A percentile compares a stretch with the other conserved stretches of the same genome.
Evolutionary conservation across 805 yeast genomes (phyloP).

Genomic region (Peterozyma toletana): DNA sequence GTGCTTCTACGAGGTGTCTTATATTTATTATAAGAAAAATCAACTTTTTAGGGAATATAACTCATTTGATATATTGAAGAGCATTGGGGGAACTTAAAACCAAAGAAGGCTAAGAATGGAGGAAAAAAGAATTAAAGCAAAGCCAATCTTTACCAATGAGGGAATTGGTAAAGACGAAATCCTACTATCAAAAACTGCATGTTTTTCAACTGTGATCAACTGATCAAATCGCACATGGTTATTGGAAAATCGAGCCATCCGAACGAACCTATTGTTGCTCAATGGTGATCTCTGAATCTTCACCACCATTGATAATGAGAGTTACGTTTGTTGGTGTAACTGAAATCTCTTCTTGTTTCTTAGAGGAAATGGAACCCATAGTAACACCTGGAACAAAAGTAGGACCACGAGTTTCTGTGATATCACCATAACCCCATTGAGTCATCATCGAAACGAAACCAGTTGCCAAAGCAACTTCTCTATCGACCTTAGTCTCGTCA

Average conservation of each 20-base stretch:
- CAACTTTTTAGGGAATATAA: no score
- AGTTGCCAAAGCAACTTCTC: conserved; percentile 50
- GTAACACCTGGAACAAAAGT: conserved; percentile 19
- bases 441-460: conserved; percentile 57
- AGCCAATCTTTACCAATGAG: no score
- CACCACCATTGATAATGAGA: conserved; percentile 9
- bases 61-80: no score
- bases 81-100: no score
- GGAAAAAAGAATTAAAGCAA: no score
- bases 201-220: no score
- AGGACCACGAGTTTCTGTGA: conserved; percentile 48
- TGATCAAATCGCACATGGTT: neutral
- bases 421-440: conserved; percentile 57
- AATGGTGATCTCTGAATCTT: conserved; percentile 23
- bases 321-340: conserved; percentile 1
- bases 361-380: conserved; percentile 5
- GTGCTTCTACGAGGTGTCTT: no score
- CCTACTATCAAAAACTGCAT: no score
- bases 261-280: conserved; percentile 11
- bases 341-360: conserved; percentile 5
- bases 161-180: no score
- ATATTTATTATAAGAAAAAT: no score
- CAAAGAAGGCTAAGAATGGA: no score
- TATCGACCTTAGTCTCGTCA: conserved; percentile 38
- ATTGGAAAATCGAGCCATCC: neutral